These are phyloP conservation scores for Pythium rhizo-oryzae DNA, from an alignment of 352 stramenopile genomes.

Conservation along the genomic window DNA sequence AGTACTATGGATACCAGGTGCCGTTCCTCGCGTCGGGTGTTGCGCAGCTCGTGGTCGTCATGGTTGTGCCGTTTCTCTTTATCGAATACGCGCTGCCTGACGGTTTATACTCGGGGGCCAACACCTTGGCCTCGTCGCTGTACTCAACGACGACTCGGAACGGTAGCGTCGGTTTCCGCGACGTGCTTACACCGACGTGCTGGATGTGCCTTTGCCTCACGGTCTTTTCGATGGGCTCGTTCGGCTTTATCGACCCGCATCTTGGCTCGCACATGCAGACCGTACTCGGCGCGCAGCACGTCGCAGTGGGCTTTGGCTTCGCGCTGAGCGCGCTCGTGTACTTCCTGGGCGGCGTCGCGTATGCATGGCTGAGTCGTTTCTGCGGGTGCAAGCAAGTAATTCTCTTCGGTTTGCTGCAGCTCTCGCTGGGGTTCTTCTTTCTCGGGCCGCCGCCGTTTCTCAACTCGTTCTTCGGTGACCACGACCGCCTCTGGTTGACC, in stretches of 20 bases:
- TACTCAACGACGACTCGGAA: conserved; percentile 27
- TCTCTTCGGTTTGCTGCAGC: conserved; percentile 50
- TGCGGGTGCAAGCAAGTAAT: conserved; percentile 71
- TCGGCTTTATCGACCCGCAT: conserved; percentile 75
- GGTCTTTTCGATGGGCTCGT: conserved; percentile 64
- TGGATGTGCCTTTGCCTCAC: conserved; percentile 51
- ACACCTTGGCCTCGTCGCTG: conserved; percentile 21
- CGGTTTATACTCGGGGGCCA: conserved; percentile 44
- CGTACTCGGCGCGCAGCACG: conserved; percentile 57
- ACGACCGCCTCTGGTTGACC: conserved; percentile 44
- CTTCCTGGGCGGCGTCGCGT: conserved; percentile 56
- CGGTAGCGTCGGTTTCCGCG: conserved; percentile 41
- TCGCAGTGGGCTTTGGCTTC: conserved; percentile 68
- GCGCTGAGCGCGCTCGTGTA: conserved; percentile 69
- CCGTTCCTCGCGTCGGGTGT: conserved; percentile 64
- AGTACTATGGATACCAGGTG: conserved; percentile 54
- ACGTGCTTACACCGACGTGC: conserved; percentile 63
- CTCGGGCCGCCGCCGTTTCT: conserved; percentile 63
- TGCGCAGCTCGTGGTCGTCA: conserved; percentile 60
- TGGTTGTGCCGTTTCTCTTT: conserved; percentile 71
- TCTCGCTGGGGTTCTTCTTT: conserved; percentile 58
- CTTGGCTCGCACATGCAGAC: conserved; percentile 62
- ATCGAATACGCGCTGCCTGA: conserved; percentile 77
- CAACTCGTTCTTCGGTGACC: conserved; percentile 40
- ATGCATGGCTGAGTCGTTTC: conserved; percentile 61